Conservation (phyloP, 2,329 filamentous ascomycete genomes). For the Boeremia lycopersici region DNA sequence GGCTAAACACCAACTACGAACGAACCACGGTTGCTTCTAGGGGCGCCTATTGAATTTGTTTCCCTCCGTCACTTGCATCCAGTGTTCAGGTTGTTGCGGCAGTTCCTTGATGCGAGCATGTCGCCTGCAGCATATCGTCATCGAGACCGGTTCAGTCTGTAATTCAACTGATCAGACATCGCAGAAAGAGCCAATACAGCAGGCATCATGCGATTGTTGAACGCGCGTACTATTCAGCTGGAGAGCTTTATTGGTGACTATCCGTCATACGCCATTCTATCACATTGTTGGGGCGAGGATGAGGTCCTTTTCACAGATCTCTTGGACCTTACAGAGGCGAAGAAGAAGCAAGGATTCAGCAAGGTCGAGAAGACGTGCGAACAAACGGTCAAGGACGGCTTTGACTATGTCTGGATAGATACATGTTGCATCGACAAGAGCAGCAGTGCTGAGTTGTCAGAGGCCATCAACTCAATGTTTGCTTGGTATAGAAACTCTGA, state of each 20-base stretch:
- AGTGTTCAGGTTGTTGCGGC: no score
- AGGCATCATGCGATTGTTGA: constrained; percentile 19
- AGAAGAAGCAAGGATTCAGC: constrained; percentile 15
- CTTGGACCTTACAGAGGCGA: constrained; percentile 7
- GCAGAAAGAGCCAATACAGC: not conserved
- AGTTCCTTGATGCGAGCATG: no score
- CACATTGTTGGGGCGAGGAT: constrained; percentile 24
- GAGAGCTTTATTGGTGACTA: constrained; percentile 13
- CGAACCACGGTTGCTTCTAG: not conserved
- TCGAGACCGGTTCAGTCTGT: no score
- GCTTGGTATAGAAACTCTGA: constrained; percentile 20
- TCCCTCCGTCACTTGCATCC: no score
- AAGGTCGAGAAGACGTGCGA: constrained; percentile 26
- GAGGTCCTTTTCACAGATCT: constrained; percentile 24
- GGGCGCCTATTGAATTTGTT: no score
- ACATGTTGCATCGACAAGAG: constrained; percentile 33
- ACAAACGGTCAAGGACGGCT: constrained; percentile 11
- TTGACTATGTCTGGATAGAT: constrained; percentile 22
- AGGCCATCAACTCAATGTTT: constrained; percentile 27
- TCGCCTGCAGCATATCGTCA: no score
- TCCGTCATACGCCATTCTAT: constrained; percentile 25
- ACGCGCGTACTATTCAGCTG: constrained; percentile 10
- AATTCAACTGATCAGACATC: not conserved
- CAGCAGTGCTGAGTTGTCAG: constrained; percentile 20
- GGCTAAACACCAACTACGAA: not conserved